Evolutionary conservation across 2,329 filamentous ascomycete species (phyloP), one percentile per base, ranked within the genome.

Genomic region (Akanthomyces dipterigenus): DNA sequence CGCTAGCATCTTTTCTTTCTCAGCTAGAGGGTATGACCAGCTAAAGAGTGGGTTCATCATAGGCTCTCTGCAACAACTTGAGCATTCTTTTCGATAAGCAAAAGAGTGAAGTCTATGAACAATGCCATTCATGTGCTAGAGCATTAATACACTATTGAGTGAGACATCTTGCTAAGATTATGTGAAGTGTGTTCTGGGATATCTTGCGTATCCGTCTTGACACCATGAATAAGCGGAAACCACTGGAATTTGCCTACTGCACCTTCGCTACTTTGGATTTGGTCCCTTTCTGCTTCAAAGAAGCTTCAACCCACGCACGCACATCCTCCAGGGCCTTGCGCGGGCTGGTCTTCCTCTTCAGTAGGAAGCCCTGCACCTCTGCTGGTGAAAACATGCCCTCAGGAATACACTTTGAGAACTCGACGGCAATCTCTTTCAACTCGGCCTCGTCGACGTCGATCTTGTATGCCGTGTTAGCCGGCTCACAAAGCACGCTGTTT

Each of bases 341-440:
- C 8, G 85, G 85, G 40, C 79, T 76, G 73, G 81, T 82, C 73
- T 87, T 88, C 48, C 83, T 74, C 72, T 84, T 86, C 49, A 88
- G 73, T 62, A 88, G 67, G 70, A 86, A 88, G 0, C 85, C 85
- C 69, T 88, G 85, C 45, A 88, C 82, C 70, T 88, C 82, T 0
- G 86, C 86, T 0, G 86, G 84, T 26, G 78, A 81, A 63, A 87
- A 80, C 45, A 73, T 70, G 1, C 71, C 73, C n/a, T 77, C 72
- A 0, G 83, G 82, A n/a, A 88, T 78, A 59, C 77, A 74, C 2
- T 72, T 65, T 1, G 80, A 78, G 66, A 88, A 88, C 36, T 76
- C 67, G 5, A 65, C 64, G 0, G 82, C 80, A 18, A 86, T 72
- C 3, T 59, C 63, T 7, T 70, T 67, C 24, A 86, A 71, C 64